These are phyloP conservation scores for Exophiala spinifera DNA, from an alignment of 2,329 filamentous ascomycete genomes.

Conservation along the genomic window DNA sequence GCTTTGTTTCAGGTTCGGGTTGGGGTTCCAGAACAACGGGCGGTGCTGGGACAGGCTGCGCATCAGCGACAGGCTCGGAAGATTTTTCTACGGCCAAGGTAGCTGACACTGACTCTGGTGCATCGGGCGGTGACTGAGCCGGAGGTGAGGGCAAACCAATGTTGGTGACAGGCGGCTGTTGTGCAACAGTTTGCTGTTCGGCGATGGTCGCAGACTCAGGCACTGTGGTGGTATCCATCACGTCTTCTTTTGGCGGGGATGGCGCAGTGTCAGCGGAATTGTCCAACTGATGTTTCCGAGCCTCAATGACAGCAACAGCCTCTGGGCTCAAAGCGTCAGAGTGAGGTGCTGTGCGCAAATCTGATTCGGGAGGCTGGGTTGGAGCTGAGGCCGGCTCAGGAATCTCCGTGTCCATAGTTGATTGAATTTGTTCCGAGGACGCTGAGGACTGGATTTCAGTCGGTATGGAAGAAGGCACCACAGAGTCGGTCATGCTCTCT, in stretches of 20 bases:
- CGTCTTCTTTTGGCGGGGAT: slow-evolving; percentile 9
- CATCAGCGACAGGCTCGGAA: slow-evolving; percentile 9
- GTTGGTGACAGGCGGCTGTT: slow-evolving; percentile 11
- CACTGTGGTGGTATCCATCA: slow-evolving; percentile 2
- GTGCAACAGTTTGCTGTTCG: background rate
- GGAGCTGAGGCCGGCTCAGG: slow-evolving; percentile 17
- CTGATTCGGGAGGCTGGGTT: slow-evolving; percentile 29
- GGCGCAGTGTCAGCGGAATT: slow-evolving; percentile 19
- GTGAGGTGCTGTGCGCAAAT: slow-evolving; percentile 30
- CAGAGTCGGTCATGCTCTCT: slow-evolving; percentile 17
- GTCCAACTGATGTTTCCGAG: slow-evolving; percentile 30
- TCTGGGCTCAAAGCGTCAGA: slow-evolving; percentile 25
- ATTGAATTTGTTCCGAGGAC: slow-evolving; percentile 13
- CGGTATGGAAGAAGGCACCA: slow-evolving; percentile 25
- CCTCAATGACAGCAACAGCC: slow-evolving; percentile 25
- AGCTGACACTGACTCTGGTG: slow-evolving; percentile 36
- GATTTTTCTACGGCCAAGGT: slow-evolving; percentile 9
- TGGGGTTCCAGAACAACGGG: background rate
- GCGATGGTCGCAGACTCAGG: background rate
- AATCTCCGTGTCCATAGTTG: slow-evolving; percentile 13
- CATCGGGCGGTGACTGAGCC: slow-evolving; percentile 27
- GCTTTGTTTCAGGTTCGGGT: background rate
- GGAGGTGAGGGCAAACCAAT: slow-evolving; percentile 24
- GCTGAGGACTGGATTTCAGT: slow-evolving; percentile 20
- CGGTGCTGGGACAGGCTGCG: slow-evolving; percentile 5